A percentile compares a stretch with the other conserved stretches of the same genome.
Evolutionary conservation across 345 rosid genomes (phyloP).

Genomic region (Geranium rotundifolium): DNA sequence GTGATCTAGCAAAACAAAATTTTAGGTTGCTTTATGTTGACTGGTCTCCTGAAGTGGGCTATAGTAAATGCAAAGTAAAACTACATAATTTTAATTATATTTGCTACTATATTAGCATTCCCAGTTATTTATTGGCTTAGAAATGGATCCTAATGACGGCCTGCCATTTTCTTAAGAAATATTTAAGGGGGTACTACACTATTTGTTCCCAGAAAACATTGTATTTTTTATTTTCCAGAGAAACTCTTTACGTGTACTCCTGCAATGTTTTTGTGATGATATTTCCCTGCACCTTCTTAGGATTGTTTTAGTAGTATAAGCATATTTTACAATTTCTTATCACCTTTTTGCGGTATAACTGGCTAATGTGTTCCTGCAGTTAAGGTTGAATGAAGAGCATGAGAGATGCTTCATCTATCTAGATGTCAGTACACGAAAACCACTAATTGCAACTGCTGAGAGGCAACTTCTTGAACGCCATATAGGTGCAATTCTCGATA

Average conservation of each 20-base stretch:
- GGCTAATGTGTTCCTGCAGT: slow-evolving; percentile 31
- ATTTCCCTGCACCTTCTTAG: neutral
- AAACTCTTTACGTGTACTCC: neutral
- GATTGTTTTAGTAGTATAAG: neutral
- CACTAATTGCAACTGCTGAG: slow-evolving; percentile 73
- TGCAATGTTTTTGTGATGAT: neutral
- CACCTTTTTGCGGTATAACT: slow-evolving; percentile 2
- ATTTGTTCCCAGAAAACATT: neutral
- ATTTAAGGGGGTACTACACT: neutral
- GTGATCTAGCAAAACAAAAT: neutral
- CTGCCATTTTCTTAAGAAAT: neutral
- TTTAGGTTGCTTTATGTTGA: neutral
- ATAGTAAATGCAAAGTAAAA: neutral
- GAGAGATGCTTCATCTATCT: slow-evolving; percentile 89
- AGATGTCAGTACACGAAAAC: slow-evolving; percentile 75
- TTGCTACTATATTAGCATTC: neutral
- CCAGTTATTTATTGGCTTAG: neutral
- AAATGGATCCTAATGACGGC: neutral
- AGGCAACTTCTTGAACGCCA: slow-evolving; percentile 87
- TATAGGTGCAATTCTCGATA: slow-evolving; percentile 76
- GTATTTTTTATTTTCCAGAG: neutral
- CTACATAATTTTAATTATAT: neutral
- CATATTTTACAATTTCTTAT: neutral
- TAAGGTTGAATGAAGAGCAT: slow-evolving; percentile 90
- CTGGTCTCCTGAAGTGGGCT: too few species aligned